phyloP scores from a whole-genome alignment of 345 rosid genomes.

The Eucalyptus paniculata region DNA sequence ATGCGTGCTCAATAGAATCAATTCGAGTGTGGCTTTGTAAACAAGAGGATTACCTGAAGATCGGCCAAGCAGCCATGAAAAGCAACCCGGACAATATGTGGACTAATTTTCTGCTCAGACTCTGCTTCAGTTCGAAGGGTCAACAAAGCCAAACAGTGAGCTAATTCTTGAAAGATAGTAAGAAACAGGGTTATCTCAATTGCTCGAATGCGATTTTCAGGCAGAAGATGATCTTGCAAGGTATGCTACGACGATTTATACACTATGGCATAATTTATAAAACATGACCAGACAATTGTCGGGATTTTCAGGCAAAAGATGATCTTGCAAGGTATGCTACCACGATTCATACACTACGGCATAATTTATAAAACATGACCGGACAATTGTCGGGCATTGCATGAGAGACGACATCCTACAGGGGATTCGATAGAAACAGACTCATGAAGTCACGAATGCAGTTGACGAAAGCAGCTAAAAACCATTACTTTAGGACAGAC shows the following conservation, averaged over 20 bases:
- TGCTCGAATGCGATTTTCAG: not conserved
- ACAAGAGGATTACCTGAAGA: slow-evolving; percentile 50
- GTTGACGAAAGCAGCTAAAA: not conserved
- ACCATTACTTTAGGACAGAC: not conserved
- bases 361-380: not conserved
- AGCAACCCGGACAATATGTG: slow-evolving; percentile 76
- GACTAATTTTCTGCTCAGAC: slow-evolving; percentile 74
- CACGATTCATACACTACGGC: not conserved
- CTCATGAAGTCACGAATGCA: not conserved
- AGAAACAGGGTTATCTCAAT: not conserved
- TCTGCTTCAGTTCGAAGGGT: slow-evolving; percentile 22
- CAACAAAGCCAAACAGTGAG: not conserved
- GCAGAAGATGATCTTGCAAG: no score
- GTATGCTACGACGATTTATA: no score
- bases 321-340: not conserved
- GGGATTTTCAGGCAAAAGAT: not conserved
- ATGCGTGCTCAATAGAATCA: not conserved
- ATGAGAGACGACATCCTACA: not conserved
- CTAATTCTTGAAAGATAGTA: not conserved
- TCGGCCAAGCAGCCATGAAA: slow-evolving; percentile 65
- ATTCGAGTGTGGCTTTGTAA: not conserved
- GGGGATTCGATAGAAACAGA: not conserved
- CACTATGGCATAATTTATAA: no score
- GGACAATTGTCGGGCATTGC: not conserved
- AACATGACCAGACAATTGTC: no score